Evolutionary conservation across 495 filamentous ascomycete species (phyloP).

Genomic region (Chaetomium fimeti): DNA sequence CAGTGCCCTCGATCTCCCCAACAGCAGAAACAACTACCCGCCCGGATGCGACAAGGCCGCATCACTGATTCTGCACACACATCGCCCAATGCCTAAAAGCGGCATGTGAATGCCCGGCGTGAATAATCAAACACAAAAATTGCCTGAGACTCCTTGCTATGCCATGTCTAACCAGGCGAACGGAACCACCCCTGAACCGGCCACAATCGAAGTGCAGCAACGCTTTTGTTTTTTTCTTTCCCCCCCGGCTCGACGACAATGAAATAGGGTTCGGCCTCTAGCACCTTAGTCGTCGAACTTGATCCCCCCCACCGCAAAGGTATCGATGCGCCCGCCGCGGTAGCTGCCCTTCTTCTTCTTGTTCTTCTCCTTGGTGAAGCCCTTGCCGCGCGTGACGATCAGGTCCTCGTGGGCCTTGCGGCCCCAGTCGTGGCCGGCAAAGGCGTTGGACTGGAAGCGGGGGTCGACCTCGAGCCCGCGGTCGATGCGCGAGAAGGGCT

Average conservation of each 20-base stretch:
- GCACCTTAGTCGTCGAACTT: conserved; percentile 75
- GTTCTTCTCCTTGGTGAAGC: conserved; percentile 99
- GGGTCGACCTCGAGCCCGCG: conserved; percentile 60
- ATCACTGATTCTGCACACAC: background rate
- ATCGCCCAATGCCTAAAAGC: background rate
- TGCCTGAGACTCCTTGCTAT: conserved; percentile 20
- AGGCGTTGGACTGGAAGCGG: conserved; percentile 64
- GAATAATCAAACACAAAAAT: background rate
- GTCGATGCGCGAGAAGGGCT: conserved; percentile 64
- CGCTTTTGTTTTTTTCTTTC: background rate
- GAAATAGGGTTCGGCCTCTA: background rate
- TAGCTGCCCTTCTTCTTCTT: conserved; percentile 90
- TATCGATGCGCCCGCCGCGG: conserved; percentile 79
- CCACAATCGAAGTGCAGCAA: conserved; percentile 1
- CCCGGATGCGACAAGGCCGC: background rate
- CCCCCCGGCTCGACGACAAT: background rate
- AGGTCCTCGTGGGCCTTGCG: conserved; percentile 83
- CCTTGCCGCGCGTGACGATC: conserved; percentile 87
- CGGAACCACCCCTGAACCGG: background rate
- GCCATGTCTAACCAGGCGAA: conserved; percentile 13
- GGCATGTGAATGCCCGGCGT: background rate
- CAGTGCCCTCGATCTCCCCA: background rate
- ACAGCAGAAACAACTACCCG: background rate
- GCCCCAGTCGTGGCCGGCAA: conserved; percentile 81
- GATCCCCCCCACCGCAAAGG: conserved; percentile 67